Base-by-base conservation (phyloP, 768 basidiomycete species). In the Scleroderma bovista region DNA sequence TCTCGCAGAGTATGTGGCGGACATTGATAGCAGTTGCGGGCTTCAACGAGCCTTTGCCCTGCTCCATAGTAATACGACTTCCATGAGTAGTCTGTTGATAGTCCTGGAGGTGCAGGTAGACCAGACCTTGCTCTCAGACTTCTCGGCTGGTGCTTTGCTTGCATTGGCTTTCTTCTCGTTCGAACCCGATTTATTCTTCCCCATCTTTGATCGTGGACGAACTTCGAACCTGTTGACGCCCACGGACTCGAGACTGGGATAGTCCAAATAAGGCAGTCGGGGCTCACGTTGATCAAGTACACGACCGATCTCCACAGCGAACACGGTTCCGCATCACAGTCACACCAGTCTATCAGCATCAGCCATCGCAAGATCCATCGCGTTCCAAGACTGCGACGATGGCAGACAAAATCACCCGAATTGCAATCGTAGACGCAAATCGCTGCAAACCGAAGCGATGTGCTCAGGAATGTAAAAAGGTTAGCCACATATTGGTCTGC, bases 401-500 rank as follows among this genome's bases (percentile, higher is more conserved):
- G 91, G 76, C 86, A 33, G 95, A 96, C 75, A 95, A 94, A 70
- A 93, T 97, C 60, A 99, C 96, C 47, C 86, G 96, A 77, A 93
- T 97, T 62, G 95, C 95, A 54, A 93, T 98, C 61, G 89, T 92
- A 57, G 88, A 93, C 66, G 59, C 86, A 9, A 93, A 94, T 75
- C 79, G 84, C 48, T 97, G 95, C 75, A 95, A 96, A 66, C 96
- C 96, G 17, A 98, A 99, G 70, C 76, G 90, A 71, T 93, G 92
- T 59, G 88, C 93, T 22, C 94, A 95, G 65, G 96, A 98, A 72
- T 99, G 96, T 73, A 98, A 95, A 79, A 95, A 97, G 76, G 90
- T 86, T 56, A 50, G 56, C 13, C 41, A 44, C 41, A 46, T 24
- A 24, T 3, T 22, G 29, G 24, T 24, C 13, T 20, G 8, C 32